phyloP scores from a whole-genome alignment of 225 moss, liverwort and hornwort species.

The Physcomitrium patens region DNA sequence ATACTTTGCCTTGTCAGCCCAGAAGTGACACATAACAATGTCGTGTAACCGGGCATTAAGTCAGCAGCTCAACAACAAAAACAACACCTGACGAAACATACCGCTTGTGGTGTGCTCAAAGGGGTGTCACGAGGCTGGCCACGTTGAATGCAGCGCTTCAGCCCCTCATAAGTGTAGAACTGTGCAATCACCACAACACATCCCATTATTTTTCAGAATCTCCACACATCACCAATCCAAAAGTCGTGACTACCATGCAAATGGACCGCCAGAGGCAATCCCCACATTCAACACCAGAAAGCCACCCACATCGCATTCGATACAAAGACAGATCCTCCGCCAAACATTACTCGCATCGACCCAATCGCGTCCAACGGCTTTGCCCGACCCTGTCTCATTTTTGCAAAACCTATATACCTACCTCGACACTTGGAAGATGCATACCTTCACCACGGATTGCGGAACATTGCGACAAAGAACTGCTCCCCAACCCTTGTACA shows the following conservation, averaged over 20 bases:
- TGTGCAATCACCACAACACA: constrained; percentile 29
- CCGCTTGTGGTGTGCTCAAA: constrained; percentile 60
- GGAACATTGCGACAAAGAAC: constrained; percentile 71
- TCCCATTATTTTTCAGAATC: constrained; percentile 20
- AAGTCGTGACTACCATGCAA: not conserved
- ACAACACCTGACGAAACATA: constrained; percentile 30
- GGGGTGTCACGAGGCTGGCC: constrained; percentile 59
- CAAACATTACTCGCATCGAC: not conserved
- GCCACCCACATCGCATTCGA: not conserved
- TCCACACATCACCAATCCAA: not conserved
- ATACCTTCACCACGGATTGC: constrained; percentile 71
- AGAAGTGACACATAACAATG: not conserved
- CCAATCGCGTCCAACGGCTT: not conserved
- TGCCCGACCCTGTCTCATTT: not conserved
- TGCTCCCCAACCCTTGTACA: constrained; percentile 74
- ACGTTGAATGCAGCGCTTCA: constrained; percentile 62
- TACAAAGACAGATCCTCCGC: not conserved
- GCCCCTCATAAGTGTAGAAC: constrained; percentile 66
- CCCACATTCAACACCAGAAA: constrained; percentile 14
- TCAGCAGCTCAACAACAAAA: not conserved
- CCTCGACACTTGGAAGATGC: constrained; percentile 9
- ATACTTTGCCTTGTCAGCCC: not conserved
- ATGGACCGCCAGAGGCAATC: not conserved
- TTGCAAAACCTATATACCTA: constrained; percentile 13
- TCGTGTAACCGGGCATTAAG: not conserved